Percentiles rank a stretch among this genome's conserved stretches.
Evolutionary conservation across 352 stramenopile genomes (phyloP).

Genomic region (Phytophthora pini): DNA sequence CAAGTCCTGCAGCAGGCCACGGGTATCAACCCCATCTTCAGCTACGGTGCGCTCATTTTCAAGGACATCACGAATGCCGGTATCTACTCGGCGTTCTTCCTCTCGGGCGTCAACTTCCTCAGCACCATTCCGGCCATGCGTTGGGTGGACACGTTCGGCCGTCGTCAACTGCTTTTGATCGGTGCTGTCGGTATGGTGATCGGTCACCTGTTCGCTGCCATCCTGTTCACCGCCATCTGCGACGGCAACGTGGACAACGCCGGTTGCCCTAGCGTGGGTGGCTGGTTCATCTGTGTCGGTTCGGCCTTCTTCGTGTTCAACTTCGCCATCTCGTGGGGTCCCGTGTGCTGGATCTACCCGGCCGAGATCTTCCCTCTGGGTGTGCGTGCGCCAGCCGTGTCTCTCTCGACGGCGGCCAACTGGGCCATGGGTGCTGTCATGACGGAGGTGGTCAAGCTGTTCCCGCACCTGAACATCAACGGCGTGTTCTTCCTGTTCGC

Average conservation of each 20-base stretch:
- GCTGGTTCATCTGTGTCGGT: slow-evolving; percentile 8
- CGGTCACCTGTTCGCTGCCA: slow-evolving; percentile 42
- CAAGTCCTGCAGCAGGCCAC: slow-evolving; percentile 23
- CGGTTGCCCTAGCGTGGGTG: slow-evolving; percentile 1
- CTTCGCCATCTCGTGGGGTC: slow-evolving; percentile 4
- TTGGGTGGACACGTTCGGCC: slow-evolving; percentile 45
- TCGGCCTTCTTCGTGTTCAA: slow-evolving; percentile 9
- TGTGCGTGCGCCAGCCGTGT: too few relatives aligned
- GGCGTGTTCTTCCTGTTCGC: slow-evolving; percentile 63
- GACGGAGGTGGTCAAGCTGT: too few relatives aligned
- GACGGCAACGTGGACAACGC: slow-evolving; percentile 31
- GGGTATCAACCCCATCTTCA: slow-evolving; percentile 38
- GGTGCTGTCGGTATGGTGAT: slow-evolving; percentile 51
- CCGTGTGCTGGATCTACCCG: slow-evolving; percentile 48
- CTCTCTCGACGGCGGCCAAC: too few relatives aligned
- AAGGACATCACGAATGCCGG: too few relatives aligned
- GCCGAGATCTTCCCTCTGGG: too few relatives aligned
- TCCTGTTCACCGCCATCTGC: slow-evolving; percentile 50
- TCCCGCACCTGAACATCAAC: slow-evolving; percentile 35
- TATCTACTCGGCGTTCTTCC: not conserved
- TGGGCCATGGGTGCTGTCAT: too few relatives aligned
- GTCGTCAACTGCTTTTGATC: slow-evolving; percentile 46
- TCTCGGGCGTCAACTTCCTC: slow-evolving; percentile 41
- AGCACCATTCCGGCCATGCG: slow-evolving; percentile 48
- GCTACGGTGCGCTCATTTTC: slow-evolving; percentile 4